Evolutionary conservation across 2,329 filamentous ascomycete species (phyloP).

Genomic region (Fusarium multiceps): DNA sequence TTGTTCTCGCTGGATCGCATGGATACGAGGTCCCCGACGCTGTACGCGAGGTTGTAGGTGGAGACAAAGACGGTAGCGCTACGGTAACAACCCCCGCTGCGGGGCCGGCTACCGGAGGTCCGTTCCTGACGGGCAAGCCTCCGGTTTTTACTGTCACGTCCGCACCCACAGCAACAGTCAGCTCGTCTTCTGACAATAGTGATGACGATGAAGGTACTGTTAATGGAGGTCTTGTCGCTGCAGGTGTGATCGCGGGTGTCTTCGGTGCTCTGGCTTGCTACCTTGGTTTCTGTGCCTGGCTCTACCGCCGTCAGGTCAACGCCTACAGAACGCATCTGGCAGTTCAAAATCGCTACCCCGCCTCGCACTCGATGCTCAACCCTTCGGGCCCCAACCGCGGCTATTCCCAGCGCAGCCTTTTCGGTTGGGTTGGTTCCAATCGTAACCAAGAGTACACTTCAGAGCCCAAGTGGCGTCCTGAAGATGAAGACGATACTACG

Average conservation of each 20-base stretch:
- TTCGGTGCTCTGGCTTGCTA: constrained; percentile 71
- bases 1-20: constrained; percentile 58
- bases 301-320: constrained; percentile 76
- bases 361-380: constrained; percentile 54
- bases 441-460: constrained; percentile 36
- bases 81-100: constrained; percentile 61
- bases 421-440: constrained; percentile 49
- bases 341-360: constrained; percentile 68
- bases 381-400: constrained; percentile 34
- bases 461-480: constrained; percentile 49
- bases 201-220: constrained; percentile 22
- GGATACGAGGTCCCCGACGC: constrained; percentile 65
- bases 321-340: constrained; percentile 78
- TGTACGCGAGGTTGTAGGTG: constrained; percentile 63
- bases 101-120: constrained; percentile 71
- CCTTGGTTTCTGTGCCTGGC: constrained; percentile 76
- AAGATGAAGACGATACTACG: constrained; percentile 40
- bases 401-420: constrained; percentile 43
- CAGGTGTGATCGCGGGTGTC: constrained; percentile 71
- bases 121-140: constrained; percentile 75
- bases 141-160: constrained; percentile 75
- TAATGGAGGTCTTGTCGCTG: constrained; percentile 58
- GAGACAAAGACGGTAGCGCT: constrained; percentile 63
- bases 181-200: neutral
- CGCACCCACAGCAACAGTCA: constrained; percentile 60